Base-by-base conservation (phyloP, 106 monocot genomes). In the Hemerocallis citrina region DNA sequence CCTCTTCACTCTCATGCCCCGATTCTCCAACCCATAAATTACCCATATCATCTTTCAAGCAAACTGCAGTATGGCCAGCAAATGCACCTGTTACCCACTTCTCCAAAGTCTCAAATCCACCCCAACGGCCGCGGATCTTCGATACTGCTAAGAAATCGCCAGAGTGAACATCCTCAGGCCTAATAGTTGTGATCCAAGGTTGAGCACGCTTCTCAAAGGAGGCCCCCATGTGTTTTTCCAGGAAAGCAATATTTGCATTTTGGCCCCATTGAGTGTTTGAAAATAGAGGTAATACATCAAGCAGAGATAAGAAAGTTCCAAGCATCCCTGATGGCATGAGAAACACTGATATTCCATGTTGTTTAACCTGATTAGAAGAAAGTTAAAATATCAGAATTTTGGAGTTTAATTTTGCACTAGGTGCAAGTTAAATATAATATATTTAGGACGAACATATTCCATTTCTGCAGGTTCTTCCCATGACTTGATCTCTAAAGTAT, bases 11-110 rank as follows among this genome's bases (percentile, higher is more conserved):
- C 47, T 95, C 95, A 81, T 90, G 83, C 6, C 90, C 95, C 41
- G 95, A 95, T 72, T 95, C 95, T 11, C 81, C 95, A 63, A 95
- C 90, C 95, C 95, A 95, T 7, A 95, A 78, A 55, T 90, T 86
- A 38, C 90, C 90, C 51, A 75, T 40, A 19, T 84, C 89, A 84
- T 95, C 95, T 66, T 95, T 95, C 39, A 95, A 75, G 71, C 95
- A 95, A 56, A 95, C 90, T 47, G 95, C 86, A 39, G 86, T 95
- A 62, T 95, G 94, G 12, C 94, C 95, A 62, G 95, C 95, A 79
- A 86, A 95, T 69, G 95, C 80, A 64, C 95, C 95, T 40, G 90
- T 90, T 35, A 95, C 95, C 89, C 95, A 95, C 70, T 95, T 95
- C 61, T 95, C 95, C 56, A 95, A 57, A 32, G 90, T 90, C 69